Percentiles rank a stretch among this genome's conserved stretches.
Evolutionary conservation across 2,329 filamentous ascomycete genomes (phyloP).

Genomic region (Aureobasidium mangrovei): DNA sequence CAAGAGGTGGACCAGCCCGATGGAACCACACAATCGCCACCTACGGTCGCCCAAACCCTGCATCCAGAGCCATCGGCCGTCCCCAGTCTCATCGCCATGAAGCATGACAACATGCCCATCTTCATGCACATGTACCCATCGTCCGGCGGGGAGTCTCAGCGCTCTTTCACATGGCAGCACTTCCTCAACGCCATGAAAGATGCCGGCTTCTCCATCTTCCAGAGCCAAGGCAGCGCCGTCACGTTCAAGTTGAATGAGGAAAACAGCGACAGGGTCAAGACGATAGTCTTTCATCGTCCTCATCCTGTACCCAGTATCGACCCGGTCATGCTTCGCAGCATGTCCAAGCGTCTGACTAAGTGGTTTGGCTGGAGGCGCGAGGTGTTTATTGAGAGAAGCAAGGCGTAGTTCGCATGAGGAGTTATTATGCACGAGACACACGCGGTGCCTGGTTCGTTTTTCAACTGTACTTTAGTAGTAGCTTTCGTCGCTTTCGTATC

Average conservation of each 20-base stretch:
- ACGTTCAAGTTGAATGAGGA: slow-evolving; percentile 13
- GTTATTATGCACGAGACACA: neutral
- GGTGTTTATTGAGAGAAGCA: slow-evolving; percentile 17
- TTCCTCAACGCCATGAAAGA: slow-evolving; percentile 17
- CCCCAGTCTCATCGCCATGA: neutral
- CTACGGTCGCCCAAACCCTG: neutral
- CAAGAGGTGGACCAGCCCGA: neutral
- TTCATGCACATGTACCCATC: neutral
- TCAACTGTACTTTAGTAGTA: too few species aligned
- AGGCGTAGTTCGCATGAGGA: neutral
- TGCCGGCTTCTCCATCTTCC: slow-evolving; percentile 16
- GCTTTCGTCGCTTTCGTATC: too few species aligned
- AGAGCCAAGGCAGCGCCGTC: slow-evolving; percentile 16
- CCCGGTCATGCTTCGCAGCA: slow-evolving; percentile 22
- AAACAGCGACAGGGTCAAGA: neutral
- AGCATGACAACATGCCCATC: slow-evolving; percentile 6
- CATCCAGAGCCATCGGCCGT: neutral
- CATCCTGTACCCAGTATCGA: slow-evolving; percentile 24
- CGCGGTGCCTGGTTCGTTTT: neutral
- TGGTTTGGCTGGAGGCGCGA: slow-evolving; percentile 24
- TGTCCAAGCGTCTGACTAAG: slow-evolving; percentile 24
- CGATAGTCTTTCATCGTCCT: slow-evolving; percentile 23
- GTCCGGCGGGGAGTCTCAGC: neutral
- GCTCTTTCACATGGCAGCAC: slow-evolving; percentile 14
- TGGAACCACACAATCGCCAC: neutral